Base-by-base conservation (phyloP, 2,329 filamentous ascomycete genomes). In the Neurospora crassa region DNA sequence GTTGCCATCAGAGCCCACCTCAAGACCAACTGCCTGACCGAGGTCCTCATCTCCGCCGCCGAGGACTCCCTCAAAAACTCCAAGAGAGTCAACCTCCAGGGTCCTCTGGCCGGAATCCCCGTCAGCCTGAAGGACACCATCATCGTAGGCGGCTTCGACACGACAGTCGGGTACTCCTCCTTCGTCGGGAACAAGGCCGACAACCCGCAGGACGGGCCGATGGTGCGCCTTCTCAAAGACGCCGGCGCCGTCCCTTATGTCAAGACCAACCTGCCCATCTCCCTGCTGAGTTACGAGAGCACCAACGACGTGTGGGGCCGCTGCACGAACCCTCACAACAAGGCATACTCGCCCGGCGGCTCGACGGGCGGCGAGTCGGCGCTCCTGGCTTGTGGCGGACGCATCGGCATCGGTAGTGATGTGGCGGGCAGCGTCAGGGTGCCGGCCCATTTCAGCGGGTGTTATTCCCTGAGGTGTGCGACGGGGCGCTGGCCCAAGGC, bases 241-340 rank as follows among this genome's bases (percentile, higher is more conserved):
- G 93, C 93, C 2, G 92, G 94, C 29, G 94, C 94, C 0, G 86
- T 97, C 1, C 94, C 94, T 0, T 97, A 97, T 78, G 93, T 94
- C 74, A 98, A 97, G 84, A 97, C 94, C 0, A 96, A 96, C 73
- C 80, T 96, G 1, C 95, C 94, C 5, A 91, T 95, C 71, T 97
- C 94, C 0, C 86, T 97, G 1, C 85, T 97, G 53, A 94, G 91
- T 71, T 97, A 97, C 77, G 94, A 97, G 80, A 94, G 91, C 18
- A 88, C 89, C 70, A 89, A 89, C 77, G 87, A 87, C 73, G 84
- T 97, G 24, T 98, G 94, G 93, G 94, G 95, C 10, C 87, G 89
- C 41, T 90, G 87, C 75, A 90, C 87, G 18, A 97, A 97, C 78
- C 94, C 94, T 0, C 93, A 97, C 81, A 94, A 93, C 78, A 81